Base-by-base conservation (phyloP, 2,329 filamentous ascomycete genomes). In the Diplodia scrobiculata region DNA sequence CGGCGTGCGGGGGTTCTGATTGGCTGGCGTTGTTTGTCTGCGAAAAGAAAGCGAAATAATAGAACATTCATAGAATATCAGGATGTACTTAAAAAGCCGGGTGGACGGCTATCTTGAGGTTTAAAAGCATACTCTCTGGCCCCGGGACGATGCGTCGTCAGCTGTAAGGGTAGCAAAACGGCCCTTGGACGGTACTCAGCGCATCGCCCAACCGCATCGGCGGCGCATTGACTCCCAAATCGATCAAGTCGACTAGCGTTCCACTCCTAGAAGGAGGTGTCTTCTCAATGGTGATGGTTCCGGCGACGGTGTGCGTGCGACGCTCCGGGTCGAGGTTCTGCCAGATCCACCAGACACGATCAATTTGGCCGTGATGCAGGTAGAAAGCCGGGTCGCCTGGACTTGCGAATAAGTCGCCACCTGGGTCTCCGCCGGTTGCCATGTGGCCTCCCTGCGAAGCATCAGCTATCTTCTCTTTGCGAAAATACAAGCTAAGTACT, bases 311-410 rank as follows among this genome's bases (percentile, higher is more conserved):
- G 53, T 77, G 72, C 62, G 73, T 73, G 13, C 82, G 74, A 14
- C 73, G 72, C 53, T 71, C 69, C 45, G 76, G 69, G 58, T 82
- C 76, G 58, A 78, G 71, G 65, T 79, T 81, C 72, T 84, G 82
- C 82, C 82, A 84, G 14, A 80, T 81, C 80, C 79, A 82, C 73
- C 77, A 84, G 2, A 77, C 70, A 1, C 81, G 75, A 68, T 84
- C 82, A 27, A 84, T 79, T 72, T 79, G 78, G 2, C 75, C 76
- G 66, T 84, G 82, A 68, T 83, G 81, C 27, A 81, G 73, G 71
- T 77, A 84, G 72, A 84, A 84, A 32, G 73, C 68, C 1, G 66
- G 67, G 45, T 84, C 81, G 5, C 74, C 77, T 0, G 82, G 81
- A 9, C 78, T 81, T 1, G 78, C 76, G 65, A 78, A 81, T 25